Base-by-base conservation (phyloP, 1,284 basidiomycete species). In the Laetiporus sulphureus region DNA sequence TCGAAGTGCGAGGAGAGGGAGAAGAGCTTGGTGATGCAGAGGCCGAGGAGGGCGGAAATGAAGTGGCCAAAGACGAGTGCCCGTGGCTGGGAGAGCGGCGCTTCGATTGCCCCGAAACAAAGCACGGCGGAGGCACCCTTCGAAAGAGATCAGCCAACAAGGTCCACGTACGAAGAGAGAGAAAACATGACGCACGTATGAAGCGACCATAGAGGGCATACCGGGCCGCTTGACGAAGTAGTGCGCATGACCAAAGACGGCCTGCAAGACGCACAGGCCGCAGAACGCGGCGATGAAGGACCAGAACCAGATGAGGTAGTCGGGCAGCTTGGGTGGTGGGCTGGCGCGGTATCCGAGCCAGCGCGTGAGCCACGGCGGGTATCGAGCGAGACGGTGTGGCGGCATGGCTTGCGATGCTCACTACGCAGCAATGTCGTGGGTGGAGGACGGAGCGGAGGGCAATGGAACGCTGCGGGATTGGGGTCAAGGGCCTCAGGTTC, bases 121-220 rank as follows among this genome's bases (percentile, higher is more conserved):
- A 84, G 63, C 3, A 80, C 75, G 8, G 77, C 77, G 4, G 72
- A 72, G 12, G 79, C 79, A 16, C 77, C 79, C 73, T 77, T n/a
- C n/a, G n/a, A n/a, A n/a, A n/a, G n/a, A n/a, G n/a, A n/a, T n/a
- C n/a, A n/a, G n/a, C n/a, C n/a, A n/a, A n/a, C n/a, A n/a, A n/a
- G n/a, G n/a, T n/a, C n/a, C n/a, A n/a, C n/a, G 12, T 5, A 11
- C 38, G 29, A 18, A 32, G 12, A 6, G 21, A 7, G 18, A 38
- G 20, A 34, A 16, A 10, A 27, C 18, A 38, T 22, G 13, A 65
- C 68, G 45, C 41, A 72, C 69, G 54, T 72, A 75, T 43, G 71
- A 73, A 10, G 71, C 68, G 5, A 76, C 58, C 36, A 75, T 71
- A 16, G 71, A 52, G 1, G 78, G 75, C 0, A 75, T 71, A 18